Percentiles rank a stretch among this genome's conserved stretches.
Conservation (phyloP, 371 early-diverging fungal species). For the Mortierella sp. region DNA sequence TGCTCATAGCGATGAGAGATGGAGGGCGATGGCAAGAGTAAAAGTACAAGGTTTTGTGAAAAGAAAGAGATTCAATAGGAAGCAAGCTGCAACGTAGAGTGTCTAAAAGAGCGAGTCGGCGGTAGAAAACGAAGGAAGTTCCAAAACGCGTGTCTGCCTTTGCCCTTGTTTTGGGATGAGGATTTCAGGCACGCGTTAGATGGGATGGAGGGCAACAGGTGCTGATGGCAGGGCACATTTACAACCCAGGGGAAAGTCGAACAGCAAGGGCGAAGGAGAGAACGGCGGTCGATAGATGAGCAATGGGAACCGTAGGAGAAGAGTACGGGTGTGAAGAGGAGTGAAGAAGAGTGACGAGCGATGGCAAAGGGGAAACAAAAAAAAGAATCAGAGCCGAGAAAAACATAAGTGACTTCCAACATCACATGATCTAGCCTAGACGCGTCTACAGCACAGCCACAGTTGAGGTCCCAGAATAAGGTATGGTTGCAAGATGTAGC, state of each 20-base stretch:
- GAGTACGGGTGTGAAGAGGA: not conserved
- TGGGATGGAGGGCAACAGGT: not conserved
- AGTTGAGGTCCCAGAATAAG: not conserved
- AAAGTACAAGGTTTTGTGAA: not conserved
- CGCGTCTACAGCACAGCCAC: slow-evolving; percentile 6
- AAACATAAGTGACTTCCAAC: not conserved
- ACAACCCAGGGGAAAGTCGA: not conserved
- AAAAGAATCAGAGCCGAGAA: not conserved
- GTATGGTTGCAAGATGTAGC: not conserved
- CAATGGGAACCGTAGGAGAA: not conserved
- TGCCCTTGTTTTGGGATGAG: not conserved
- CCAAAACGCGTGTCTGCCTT: slow-evolving; percentile 9
- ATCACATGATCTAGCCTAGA: not conserved
- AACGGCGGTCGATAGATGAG: not conserved
- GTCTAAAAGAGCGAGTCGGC: not conserved
- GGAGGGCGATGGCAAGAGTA: not conserved
- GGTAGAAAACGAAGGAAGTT: not conserved
- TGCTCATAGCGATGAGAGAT: not conserved
- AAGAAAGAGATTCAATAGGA: not conserved
- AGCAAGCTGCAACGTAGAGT: not conserved
- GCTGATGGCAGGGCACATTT: slow-evolving; percentile 1
- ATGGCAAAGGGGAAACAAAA: not conserved
- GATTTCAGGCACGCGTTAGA: slow-evolving; percentile 9
- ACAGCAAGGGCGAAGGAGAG: not conserved
- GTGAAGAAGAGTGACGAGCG: not conserved